Evolutionary conservation across 805 yeast genomes (phyloP), one percentile per base, ranked within the genome.

Genomic region (Saturnispora saitoi): DNA sequence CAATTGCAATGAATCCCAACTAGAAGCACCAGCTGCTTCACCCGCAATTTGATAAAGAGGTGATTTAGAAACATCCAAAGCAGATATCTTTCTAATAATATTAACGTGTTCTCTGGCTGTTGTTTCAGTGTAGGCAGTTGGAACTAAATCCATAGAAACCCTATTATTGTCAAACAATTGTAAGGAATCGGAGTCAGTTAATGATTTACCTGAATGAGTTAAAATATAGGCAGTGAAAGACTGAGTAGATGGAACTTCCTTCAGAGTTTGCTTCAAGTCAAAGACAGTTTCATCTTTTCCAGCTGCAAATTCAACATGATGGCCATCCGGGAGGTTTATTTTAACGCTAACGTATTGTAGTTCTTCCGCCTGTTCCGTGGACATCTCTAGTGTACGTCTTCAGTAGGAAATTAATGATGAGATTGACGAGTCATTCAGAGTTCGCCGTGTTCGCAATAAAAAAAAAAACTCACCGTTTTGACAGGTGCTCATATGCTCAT

Each of bases 221-320:
- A 86, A 67, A 3, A 72, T 64, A 59, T 77, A 87, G 55, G 79
- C 75, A 29, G 95, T 82, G 56, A 75, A 71, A 43, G 78, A 81
- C 55, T 72, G 72, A 39, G 83, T 75, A 24, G 70, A 69, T 9
- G 83, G 77, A 29, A 78, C 64, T n/a, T 78, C 65, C n/a, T 73
- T 65, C 44, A 86, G 64, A 14, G 83, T 72, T 58, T 78, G 79
- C 52, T 69, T 72, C 43, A 86, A 69, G 48, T 81, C 86, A 40
- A 72, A 66, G 44, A 84, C 58, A 17, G 80, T 63, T 10, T 48
- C 51, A 26, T 36, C 12, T 6, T 19, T 36, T n/a, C 22, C 22
- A 4, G 34, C 40, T 14, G 32, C 24, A 39, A 49, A 40, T 28
- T 39, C 43, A 12, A 45, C 14, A 20, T n/a, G 11, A 9, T 12